Evolutionary conservation across 2,329 filamentous ascomycete species (phyloP).

Genomic region (Cordyceps cateniannulata): DNA sequence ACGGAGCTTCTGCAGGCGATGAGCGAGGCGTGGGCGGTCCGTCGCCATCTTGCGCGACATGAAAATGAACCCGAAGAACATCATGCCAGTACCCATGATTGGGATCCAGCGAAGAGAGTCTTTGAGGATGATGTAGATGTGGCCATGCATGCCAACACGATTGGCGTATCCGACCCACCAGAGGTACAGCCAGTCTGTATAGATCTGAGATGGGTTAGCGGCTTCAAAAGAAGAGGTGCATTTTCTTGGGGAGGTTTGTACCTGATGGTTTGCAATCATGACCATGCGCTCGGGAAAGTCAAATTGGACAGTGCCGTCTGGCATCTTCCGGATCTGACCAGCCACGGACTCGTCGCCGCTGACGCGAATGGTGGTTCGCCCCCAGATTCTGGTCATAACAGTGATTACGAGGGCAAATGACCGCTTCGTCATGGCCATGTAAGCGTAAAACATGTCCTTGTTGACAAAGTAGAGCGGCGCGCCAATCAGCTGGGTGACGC

Average conservation of each 20-base stretch:
- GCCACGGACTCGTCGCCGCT: constrained; percentile 77
- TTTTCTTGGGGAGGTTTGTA: constrained; percentile 19
- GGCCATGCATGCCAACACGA: constrained; percentile 68
- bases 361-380: constrained; percentile 74
- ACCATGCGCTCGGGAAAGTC: constrained; percentile 76
- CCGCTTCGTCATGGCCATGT: constrained; percentile 82
- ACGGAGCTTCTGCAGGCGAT: constrained; percentile 66
- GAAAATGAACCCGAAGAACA: constrained; percentile 87
- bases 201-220: constrained; percentile 46
- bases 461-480: constrained; percentile 70
- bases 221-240: constrained; percentile 12
- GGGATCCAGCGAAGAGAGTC: constrained; percentile 79
- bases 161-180: constrained; percentile 92
- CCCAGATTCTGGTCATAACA: constrained; percentile 79
- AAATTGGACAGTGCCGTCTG: constrained; percentile 69
- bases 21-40: constrained; percentile 68
- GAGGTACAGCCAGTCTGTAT: constrained; percentile 87
- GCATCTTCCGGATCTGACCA: constrained; percentile 63
- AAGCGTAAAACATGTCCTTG: constrained; percentile 72
- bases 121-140: constrained; percentile 86
- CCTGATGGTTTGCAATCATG: constrained; percentile 82
- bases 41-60: constrained; percentile 83
- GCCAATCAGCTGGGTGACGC: constrained; percentile 68
- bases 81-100: constrained; percentile 72
- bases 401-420: constrained; percentile 74